Base-by-base conservation (phyloP, 2,329 filamentous ascomycete genomes). In the Arthrobotrys sinensis region DNA sequence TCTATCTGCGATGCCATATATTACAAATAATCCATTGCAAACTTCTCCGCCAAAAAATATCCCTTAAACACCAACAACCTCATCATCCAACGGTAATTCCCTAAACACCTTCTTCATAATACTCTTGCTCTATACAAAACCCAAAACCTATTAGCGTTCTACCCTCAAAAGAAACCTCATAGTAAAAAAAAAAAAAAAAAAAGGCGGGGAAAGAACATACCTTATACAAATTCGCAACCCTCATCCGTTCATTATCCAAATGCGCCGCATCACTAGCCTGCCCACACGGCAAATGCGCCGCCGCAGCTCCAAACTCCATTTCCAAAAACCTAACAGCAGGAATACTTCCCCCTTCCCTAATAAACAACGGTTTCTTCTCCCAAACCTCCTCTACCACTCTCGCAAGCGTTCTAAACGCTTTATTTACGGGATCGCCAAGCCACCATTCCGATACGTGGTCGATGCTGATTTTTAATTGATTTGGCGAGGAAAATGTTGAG, bases 371-470 rank as follows among this genome's bases (percentile, higher is more conserved):
- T 81, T 91, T 92, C 6, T 80, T 76, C 63, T 71, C 90, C 96
- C 96, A 99, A 0, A 92, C 93, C 52, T 92, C 89, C 82, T 94
- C 89, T 63, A 98, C 91, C 0, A 94, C 96, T 76, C 91, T 88
- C 81, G 97, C 94, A 0, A 99, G 88, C 0, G 93, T 96, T 79
- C 91, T 90, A 85, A 97, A 99, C 75, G 98, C 94, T 80, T 94
- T 90, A 81, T 97, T 97, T 60, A 90, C 90, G 2, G 93, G 94
- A 81, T 97, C 93, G 12, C 96, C 95, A 0, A 99, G 89, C 96
- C 96, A 99, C 0, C 96, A 94, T 83, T 99, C 96, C 0, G 96
- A 95, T 84, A 93, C 91, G 83, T 97, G 96, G 80, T 97, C 94
- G 80, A 99, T 94, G 34, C 90, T 91, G 45, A 99, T 89, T 0